Percentiles rank a stretch among this genome's conserved stretches.
Conservation (phyloP, 305 asterid species). For the Fraxinus platypoda region DNA sequence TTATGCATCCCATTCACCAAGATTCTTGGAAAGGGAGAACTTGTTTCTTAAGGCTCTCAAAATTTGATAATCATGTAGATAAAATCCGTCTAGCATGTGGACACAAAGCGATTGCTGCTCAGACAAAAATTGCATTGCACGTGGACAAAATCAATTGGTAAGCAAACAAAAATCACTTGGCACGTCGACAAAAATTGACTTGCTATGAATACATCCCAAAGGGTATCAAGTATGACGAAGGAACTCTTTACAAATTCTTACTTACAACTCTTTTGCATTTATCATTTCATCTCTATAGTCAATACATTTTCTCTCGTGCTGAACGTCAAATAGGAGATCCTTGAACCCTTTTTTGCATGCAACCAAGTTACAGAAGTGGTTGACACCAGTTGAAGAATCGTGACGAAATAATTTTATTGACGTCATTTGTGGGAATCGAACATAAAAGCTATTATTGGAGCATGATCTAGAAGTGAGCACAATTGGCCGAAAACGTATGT, state of each 20-base stretch:
- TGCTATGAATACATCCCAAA: neutral
- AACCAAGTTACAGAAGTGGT: neutral
- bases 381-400: neutral
- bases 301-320: neutral
- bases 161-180: neutral
- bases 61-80: neutral
- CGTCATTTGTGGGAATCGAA: neutral
- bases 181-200: neutral
- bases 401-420: neutral
- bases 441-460: neutral
- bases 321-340: neutral
- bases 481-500: neutral
- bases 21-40: neutral
- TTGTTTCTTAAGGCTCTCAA: neutral
- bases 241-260: neutral
- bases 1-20: neutral
- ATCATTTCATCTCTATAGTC: neutral
- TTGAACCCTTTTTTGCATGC: neutral
- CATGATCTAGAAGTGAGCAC: neutral
- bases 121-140: neutral
- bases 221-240: neutral
- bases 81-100: neutral
- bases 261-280: neutral
- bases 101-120: neutral
- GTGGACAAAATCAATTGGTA: neutral